Evolutionary conservation across 108 stramenopile genomes (phyloP).

Genomic region (Pseudonitzschia multistriata): DNA sequence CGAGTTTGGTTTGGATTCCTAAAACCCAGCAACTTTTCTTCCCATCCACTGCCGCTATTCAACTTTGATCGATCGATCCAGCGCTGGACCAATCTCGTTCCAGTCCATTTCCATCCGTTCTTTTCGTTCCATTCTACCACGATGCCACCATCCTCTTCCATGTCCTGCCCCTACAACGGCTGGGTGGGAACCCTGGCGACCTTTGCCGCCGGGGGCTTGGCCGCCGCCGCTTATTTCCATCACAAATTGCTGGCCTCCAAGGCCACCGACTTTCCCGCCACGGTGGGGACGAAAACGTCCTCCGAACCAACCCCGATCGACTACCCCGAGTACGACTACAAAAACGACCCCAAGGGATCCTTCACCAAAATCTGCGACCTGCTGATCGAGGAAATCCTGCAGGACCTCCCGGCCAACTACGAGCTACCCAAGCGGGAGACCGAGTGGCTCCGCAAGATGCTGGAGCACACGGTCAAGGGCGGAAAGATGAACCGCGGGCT

Average conservation of each 20-base stretch:
- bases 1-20: too few relatives aligned
- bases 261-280: constrained; percentile 25
- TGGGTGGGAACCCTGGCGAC: constrained; percentile 14
- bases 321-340: constrained; percentile 29
- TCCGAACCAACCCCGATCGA: constrained; percentile 2
- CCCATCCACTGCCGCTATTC: too few relatives aligned
- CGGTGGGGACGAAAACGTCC: neutral
- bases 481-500: constrained; percentile 95
- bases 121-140: neutral
- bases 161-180: too few relatives aligned
- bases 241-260: neutral
- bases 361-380: constrained; percentile 58
- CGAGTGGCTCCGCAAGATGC: constrained; percentile 65
- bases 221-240: constrained; percentile 23
- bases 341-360: constrained; percentile 39
- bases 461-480: constrained; percentile 92
- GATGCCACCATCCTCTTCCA: neutral
- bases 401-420: constrained; percentile 58
- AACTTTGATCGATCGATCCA: too few relatives aligned
- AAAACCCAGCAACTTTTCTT: too few relatives aligned
- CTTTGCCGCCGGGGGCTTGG: constrained; percentile 30
- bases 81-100: too few relatives aligned
- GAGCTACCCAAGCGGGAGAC: constrained; percentile 59
- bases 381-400: constrained; percentile 54
- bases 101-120: too few relatives aligned